phyloP scores from a whole-genome alignment of 1,284 basidiomycete genomes.

The Sporisorium sorghi region DNA sequence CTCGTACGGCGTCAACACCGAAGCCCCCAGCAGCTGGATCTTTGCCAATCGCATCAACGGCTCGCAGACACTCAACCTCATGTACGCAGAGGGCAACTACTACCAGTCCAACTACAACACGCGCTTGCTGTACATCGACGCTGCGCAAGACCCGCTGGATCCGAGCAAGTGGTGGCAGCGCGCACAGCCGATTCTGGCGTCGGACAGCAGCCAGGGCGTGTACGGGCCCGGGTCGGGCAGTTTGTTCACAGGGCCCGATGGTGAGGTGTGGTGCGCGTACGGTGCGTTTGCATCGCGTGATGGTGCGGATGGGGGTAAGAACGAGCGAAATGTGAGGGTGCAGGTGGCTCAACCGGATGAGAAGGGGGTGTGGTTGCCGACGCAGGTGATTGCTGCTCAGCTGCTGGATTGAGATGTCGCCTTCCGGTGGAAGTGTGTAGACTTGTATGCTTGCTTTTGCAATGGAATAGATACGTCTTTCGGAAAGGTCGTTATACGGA shows the following conservation, averaged over 20 bases:
- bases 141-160: conserved; percentile 29
- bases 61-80: conserved; percentile 39
- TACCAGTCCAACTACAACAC: conserved; percentile 50
- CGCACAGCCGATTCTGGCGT: conserved; percentile 29
- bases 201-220: conserved; percentile 28
- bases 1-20: conserved; percentile 47
- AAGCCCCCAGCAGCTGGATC: conserved; percentile 42
- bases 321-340: conserved; percentile 38
- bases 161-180: conserved; percentile 28
- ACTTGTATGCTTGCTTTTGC: neutral
- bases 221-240: conserved; percentile 43
- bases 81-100: conserved; percentile 47
- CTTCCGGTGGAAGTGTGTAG: neutral
- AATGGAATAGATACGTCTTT: neutral
- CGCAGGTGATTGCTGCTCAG: conserved; percentile 32
- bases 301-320: conserved; percentile 33
- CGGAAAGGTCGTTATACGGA: too few species aligned
- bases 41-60: conserved; percentile 29
- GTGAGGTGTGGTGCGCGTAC: conserved; percentile 32
- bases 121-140: conserved; percentile 34
- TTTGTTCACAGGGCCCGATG: conserved; percentile 36
- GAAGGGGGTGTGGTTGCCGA: conserved; percentile 39
- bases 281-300: conserved; percentile 34
- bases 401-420: conserved; percentile 17
- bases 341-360: conserved; percentile 39